Percentiles rank a stretch among this genome's conserved stretches.
Evolutionary conservation across 306 rosid species (phyloP).

Genomic region (Geum urbanum): DNA sequence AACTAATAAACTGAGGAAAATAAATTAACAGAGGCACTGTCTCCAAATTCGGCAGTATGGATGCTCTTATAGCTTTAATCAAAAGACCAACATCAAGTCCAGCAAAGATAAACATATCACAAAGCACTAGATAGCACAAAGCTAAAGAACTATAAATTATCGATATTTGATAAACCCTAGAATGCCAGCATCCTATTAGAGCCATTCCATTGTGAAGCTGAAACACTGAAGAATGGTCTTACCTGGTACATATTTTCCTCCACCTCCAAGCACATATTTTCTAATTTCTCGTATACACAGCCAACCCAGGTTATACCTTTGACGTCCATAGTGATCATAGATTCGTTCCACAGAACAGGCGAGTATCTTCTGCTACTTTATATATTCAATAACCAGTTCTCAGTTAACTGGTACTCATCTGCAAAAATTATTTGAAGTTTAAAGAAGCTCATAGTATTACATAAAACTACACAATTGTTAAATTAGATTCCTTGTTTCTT

Average conservation of each 20-base stretch:
- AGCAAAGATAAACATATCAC: conserved; percentile 7
- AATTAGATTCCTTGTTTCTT: no score
- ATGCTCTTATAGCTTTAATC: background rate
- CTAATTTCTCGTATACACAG: conserved; percentile 62
- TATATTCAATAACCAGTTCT: conserved; percentile 13
- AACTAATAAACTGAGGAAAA: background rate
- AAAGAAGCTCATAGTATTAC: background rate
- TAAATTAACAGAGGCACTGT: background rate
- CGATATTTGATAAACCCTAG: background rate
- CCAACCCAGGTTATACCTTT: conserved; percentile 78
- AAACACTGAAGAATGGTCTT: conserved; percentile 20
- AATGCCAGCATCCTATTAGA: background rate
- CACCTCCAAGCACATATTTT: conserved; percentile 75
- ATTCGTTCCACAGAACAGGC: conserved; percentile 16
- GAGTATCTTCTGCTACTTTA: conserved; percentile 21
- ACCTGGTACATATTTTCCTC: conserved; percentile 74
- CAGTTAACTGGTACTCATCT: conserved; percentile 29
- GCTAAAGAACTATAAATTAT: conserved; percentile 4
- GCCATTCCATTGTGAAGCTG: conserved; percentile 14
- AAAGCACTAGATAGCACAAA: background rate
- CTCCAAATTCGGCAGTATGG: conserved; percentile 12
- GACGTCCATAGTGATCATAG: conserved; percentile 44
- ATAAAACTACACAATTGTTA: background rate
- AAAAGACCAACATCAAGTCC: conserved; percentile 9
- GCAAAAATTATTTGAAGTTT: conserved; percentile 19